These are phyloP conservation scores for Aspergillus sp. DNA, from an alignment of 2,329 filamentous ascomycete genomes.

Conservation along the genomic window DNA sequence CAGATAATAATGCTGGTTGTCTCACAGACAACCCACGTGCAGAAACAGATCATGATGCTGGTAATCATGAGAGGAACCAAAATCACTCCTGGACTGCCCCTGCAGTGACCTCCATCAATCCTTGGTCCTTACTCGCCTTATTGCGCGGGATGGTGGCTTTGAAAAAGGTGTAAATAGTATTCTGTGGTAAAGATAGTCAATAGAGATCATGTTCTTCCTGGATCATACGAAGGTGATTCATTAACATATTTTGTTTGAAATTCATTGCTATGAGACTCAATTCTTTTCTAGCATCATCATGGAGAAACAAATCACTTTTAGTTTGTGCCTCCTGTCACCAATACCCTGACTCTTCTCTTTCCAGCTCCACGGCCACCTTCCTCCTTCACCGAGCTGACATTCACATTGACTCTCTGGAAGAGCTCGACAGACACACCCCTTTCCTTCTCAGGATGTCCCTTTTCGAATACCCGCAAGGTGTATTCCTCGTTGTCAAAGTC, in stretches of 20 bases:
- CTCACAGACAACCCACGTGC: constrained; percentile 6
- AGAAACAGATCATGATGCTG: background rate
- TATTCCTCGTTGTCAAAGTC: constrained; percentile 85
- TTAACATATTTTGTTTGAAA: too few species aligned
- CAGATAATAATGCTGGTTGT: background rate
- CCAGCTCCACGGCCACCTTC: constrained; percentile 68
- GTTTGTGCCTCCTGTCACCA: constrained; percentile 30
- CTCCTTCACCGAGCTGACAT: constrained; percentile 88
- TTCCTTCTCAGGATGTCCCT: constrained; percentile 36
- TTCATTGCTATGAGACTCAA: too few species aligned
- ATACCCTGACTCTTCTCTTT: constrained; percentile 64
- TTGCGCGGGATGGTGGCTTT: constrained; percentile 26
- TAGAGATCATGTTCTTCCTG: too few species aligned
- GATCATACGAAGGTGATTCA: too few species aligned
- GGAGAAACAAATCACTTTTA: constrained; percentile 3
- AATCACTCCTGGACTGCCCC: background rate
- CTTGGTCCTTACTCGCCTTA: constrained; percentile 25
- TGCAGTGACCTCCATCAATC: background rate
- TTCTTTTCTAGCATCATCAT: constrained; percentile 1
- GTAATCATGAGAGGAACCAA: background rate
- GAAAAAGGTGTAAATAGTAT: constrained; percentile 21
- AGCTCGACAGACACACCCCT: constrained; percentile 61
- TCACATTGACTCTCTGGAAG: constrained; percentile 87
- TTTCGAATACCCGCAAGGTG: constrained; percentile 58
- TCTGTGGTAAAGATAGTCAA: too few species aligned